Conservation (phyloP, 1,139 yeast genomes). For the Lodderomyces jiufengensis region DNA sequence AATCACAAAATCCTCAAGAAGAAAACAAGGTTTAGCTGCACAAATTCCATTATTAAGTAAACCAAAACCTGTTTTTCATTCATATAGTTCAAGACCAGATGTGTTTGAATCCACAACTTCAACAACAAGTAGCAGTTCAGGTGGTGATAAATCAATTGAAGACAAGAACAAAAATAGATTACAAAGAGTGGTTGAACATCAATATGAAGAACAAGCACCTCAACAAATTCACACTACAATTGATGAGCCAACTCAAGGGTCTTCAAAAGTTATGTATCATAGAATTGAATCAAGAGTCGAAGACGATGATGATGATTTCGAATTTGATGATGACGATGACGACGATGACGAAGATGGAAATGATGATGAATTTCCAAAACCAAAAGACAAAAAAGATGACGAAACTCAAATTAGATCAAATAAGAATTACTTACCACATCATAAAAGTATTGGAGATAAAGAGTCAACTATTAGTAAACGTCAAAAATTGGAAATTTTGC, state of each 20-base stretch:
- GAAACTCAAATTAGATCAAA: conserved; percentile 3
- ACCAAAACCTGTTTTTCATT: conserved; percentile 2
- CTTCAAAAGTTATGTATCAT: background rate
- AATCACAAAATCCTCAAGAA: background rate
- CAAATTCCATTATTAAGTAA: background rate
- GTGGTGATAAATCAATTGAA: conserved; percentile 16
- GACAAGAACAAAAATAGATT: background rate
- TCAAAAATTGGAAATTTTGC: conserved; percentile 10
- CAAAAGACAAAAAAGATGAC: conserved; percentile 9
- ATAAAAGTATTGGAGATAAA: background rate
- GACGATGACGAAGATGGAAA: background rate
- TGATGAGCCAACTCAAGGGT: too few relatives aligned
- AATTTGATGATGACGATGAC: conserved; percentile 24
- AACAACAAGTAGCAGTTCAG: conserved; percentile 32
- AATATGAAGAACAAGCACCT: background rate
- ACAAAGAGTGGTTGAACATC: background rate
- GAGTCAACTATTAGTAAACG: conserved; percentile 6
- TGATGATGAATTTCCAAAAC: conserved; percentile 3
- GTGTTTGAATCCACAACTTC: conserved; percentile 33
- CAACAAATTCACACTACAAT: background rate
- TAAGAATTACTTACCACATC: background rate
- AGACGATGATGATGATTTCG: background rate
- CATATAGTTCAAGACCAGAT: conserved; percentile 22
- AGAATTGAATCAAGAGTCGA: background rate
- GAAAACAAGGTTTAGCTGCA: background rate